Base-by-base conservation (phyloP, 1,139 yeast species). In the Wickerhamomyces sp. region DNA sequence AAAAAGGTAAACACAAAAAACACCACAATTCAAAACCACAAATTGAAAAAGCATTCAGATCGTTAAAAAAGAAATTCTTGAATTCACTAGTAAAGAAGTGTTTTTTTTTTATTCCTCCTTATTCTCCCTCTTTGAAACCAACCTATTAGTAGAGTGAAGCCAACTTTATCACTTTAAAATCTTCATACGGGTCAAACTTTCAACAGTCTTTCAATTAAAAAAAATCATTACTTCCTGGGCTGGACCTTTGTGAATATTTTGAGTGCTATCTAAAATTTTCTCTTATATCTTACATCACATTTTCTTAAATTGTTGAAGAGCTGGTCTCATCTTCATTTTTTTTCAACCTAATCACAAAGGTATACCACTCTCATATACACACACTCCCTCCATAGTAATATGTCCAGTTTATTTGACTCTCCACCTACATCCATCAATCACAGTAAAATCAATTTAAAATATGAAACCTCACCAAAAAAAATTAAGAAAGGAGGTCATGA, bases 401-500 rank as follows among this genome's bases (percentile, higher is more conserved):
- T 31, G 35, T 27, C 32, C 4, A 23, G 22, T 12, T 16, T 31
- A 8, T 31, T 31, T 19, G 45, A 37, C 5, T 33, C 40, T 3
- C 38, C 46, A 10, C 39, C 32, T 4, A 31, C 28, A 25, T n/a
- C 27, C 8, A 28, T 26, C 8, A 33, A 32, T 18, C 41, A 36
- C 13, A 36, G 23, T 25, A 26, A 35, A 18, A 32, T 36, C 15
- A 41, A 44, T 10, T 32, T 46, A 28, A 30, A 39, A 32, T 38
- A 30, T 21, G 36, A 41, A 12, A 42, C 45, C 10, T 45, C 51
- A 6, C 48, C 51, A 22, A 38, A 35, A 13, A 39, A 37, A 21
- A 36, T 24, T 24, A 39, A 30, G 39, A 40, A 41, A 38, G 31
- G 42, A 6, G n/a, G n/a, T n/a, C 51, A 46, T 30, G 47, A 44